phyloP scores from a whole-genome alignment of 768 basidiomycete species.

The Mycena polygramma region DNA sequence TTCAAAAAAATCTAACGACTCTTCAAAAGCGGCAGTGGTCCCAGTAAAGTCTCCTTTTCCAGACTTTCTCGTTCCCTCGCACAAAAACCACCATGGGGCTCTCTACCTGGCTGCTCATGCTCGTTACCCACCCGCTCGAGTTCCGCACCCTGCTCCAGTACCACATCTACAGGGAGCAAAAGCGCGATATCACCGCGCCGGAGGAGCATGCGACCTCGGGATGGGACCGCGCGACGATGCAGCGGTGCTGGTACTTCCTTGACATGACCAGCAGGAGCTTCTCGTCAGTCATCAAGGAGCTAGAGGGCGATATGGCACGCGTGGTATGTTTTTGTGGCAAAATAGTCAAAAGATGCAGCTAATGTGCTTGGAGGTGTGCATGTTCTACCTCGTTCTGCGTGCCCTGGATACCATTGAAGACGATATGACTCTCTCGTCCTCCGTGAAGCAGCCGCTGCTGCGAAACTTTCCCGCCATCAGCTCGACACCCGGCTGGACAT shows the following conservation, averaged over 20 bases:
- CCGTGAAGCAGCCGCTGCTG: slow-evolving; percentile 87
- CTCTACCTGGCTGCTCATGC: slow-evolving; percentile 72
- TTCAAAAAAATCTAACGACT: too few species aligned
- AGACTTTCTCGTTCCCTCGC: too few species aligned
- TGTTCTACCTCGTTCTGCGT: slow-evolving; percentile 95
- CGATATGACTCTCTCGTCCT: slow-evolving; percentile 95
- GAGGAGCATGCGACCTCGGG: slow-evolving; percentile 84
- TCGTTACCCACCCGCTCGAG: slow-evolving; percentile 86
- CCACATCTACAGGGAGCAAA: slow-evolving; percentile 83
- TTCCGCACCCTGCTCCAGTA: slow-evolving; percentile 88
- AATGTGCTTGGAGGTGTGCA: slow-evolving; percentile 73
- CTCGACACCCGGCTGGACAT: slow-evolving; percentile 88
- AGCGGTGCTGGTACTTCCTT: slow-evolving; percentile 89
- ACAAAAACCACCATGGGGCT: slow-evolving; percentile 59
- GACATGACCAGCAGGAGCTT: slow-evolving; percentile 93
- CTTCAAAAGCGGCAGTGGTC: too few species aligned
- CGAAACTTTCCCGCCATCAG: slow-evolving; percentile 86
- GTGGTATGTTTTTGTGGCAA: slow-evolving; percentile 69
- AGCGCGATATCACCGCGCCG: slow-evolving; percentile 84
- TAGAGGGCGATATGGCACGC: slow-evolving; percentile 94
- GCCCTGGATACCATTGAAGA: slow-evolving; percentile 98
- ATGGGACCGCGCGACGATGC: slow-evolving; percentile 90
- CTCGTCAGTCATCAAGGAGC: slow-evolving; percentile 92
- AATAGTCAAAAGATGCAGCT: background rate
- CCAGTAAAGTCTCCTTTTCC: too few species aligned